A percentile compares a stretch with the other conserved stretches of the same genome.
Conservation (phyloP, 1,284 basidiomycete genomes). For the Agaricales sp. region DNA sequence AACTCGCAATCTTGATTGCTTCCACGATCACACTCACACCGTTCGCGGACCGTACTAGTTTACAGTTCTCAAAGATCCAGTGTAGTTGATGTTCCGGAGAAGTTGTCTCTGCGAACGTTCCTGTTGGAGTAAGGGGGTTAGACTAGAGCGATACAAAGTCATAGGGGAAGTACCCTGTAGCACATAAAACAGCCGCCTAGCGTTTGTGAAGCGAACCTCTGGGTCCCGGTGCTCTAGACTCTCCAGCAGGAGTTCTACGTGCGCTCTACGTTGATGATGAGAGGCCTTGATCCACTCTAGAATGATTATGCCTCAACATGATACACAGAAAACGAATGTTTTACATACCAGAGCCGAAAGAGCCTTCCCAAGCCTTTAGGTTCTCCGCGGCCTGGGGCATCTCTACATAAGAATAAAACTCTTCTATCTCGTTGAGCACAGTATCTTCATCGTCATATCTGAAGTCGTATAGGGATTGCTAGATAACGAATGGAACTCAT, state of each 20-base stretch:
- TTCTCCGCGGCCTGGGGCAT: constrained; percentile 88
- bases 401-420: constrained; percentile 98
- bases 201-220: constrained; percentile 78
- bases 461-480: constrained; percentile 85
- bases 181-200: constrained; percentile 82
- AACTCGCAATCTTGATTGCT: constrained; percentile 84
- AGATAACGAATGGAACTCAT: constrained; percentile 11
- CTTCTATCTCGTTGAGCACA: constrained; percentile 92
- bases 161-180: constrained; percentile 74
- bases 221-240: constrained; percentile 78
- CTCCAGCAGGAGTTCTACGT: constrained; percentile 75
- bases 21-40: constrained; percentile 80
- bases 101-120: constrained; percentile 84
- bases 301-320: constrained; percentile 8
- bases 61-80: constrained; percentile 93
- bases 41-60: constrained; percentile 75
- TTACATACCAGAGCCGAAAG: constrained; percentile 69
- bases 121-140: constrained; percentile 29
- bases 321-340: constrained; percentile 3
- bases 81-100: constrained; percentile 92
- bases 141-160: constrained; percentile 10
- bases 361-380: constrained; percentile 79
- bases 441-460: constrained; percentile 93
- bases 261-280: constrained; percentile 50
- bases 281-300: constrained; percentile 74